phyloP scores from a whole-genome alignment of 2,329 filamentous ascomycete genomes.

The Aspergillus aculeatus region DNA sequence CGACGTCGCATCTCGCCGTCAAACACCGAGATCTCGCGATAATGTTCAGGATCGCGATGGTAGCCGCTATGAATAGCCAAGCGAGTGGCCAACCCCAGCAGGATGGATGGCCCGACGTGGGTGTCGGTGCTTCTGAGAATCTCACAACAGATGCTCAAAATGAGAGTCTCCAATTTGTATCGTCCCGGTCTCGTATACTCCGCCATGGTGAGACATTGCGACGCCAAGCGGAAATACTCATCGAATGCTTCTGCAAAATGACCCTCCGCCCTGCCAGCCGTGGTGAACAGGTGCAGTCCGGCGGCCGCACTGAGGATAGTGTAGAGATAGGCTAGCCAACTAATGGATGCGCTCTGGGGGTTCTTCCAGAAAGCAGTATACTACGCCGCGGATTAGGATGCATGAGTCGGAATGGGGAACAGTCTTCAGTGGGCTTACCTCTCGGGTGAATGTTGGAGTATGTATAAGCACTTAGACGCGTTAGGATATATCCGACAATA shows the following conservation, averaged over 20 bases:
- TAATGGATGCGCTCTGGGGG: slow-evolving; percentile 11
- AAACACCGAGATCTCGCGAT: slow-evolving; percentile 52
- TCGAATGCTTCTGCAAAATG: slow-evolving; percentile 16
- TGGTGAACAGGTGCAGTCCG: slow-evolving; percentile 18
- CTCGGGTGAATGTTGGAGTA: slow-evolving; percentile 19
- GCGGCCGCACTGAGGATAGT: slow-evolving; percentile 18
- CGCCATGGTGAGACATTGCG: slow-evolving; percentile 21
- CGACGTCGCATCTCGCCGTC: slow-evolving; percentile 54
- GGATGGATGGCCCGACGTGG: slow-evolving; percentile 53
- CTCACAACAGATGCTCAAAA: slow-evolving; percentile 21
- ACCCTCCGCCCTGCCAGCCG: slow-evolving; percentile 7
- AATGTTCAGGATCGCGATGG: slow-evolving; percentile 55
- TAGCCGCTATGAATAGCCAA: slow-evolving; percentile 61
- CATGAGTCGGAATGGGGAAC: background rate
- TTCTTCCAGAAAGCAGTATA: slow-evolving; percentile 20
- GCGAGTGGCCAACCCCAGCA: slow-evolving; percentile 54
- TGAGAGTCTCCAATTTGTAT: slow-evolving; percentile 25
- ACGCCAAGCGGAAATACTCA: slow-evolving; percentile 45
- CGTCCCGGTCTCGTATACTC: slow-evolving; percentile 24
- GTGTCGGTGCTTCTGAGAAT: slow-evolving; percentile 20
- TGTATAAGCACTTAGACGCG: slow-evolving; percentile 18
- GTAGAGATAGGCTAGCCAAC: slow-evolving; percentile 21
- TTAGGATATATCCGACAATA: background rate
- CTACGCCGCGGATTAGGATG: slow-evolving; percentile 3
- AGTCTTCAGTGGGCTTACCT: slow-evolving; percentile 9